These are phyloP conservation scores for Ulota crispa DNA, from an alignment of 225 moss, liverwort and hornwort species.

Conservation along the genomic window DNA sequence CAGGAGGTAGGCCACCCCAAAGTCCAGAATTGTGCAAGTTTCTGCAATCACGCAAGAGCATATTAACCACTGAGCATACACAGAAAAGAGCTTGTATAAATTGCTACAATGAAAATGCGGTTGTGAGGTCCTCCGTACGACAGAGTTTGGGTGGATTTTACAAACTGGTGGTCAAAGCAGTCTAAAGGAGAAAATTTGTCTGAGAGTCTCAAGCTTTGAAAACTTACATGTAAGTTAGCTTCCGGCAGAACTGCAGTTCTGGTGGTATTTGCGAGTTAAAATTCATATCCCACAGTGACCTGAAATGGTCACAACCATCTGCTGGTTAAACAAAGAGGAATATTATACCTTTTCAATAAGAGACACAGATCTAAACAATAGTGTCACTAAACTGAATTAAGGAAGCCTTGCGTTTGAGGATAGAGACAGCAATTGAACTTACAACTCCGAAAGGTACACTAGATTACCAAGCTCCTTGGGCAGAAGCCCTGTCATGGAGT, in stretches of 20 bases:
- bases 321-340: neutral
- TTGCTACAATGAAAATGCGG: neutral
- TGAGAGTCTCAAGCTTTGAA: neutral
- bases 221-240: conserved; percentile 30
- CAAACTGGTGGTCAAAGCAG: neutral
- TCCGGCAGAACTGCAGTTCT: conserved; percentile 24
- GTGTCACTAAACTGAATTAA: neutral
- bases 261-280: conserved; percentile 38
- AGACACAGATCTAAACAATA: neutral
- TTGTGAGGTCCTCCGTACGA: neutral
- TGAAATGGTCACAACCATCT: conserved; percentile 13
- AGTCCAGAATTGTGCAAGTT: conserved; percentile 33
- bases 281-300: conserved; percentile 27
- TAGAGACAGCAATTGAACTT: conserved; percentile 11
- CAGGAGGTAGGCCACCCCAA: conserved; percentile 32
- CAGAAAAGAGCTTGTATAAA: neutral
- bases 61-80: neutral
- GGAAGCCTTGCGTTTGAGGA: neutral
- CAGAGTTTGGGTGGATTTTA: neutral
- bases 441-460: conserved; percentile 26
- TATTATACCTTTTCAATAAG: neutral
- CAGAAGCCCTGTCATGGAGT: conserved; percentile 37
- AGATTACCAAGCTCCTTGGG: conserved; percentile 30
- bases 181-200: neutral
- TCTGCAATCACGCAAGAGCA: conserved; percentile 17